These are phyloP conservation scores for Carex kokanica DNA, from an alignment of 176 grass and related monocot species.

Conservation along the genomic window DNA sequence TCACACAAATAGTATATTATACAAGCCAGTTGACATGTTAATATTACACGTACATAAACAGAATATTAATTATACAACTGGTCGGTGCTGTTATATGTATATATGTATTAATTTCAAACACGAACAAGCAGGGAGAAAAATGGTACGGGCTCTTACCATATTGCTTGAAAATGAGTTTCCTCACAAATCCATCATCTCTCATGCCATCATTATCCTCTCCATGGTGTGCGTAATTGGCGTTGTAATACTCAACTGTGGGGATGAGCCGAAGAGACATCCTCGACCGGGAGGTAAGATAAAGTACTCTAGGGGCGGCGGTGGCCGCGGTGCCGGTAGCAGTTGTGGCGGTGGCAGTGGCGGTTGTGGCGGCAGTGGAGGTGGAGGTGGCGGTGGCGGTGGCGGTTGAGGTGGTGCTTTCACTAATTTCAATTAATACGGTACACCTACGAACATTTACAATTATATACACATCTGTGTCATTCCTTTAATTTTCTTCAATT, in stretches of 20 bases:
- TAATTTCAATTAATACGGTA: too few species aligned
- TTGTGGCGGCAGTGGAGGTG: neutral
- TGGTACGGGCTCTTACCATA: neutral
- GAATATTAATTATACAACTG: neutral
- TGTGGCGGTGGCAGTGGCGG: neutral
- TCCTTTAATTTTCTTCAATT: neutral
- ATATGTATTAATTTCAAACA: neutral
- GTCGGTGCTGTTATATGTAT: too few species aligned
- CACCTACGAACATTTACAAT: too few species aligned
- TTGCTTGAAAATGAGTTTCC: neutral
- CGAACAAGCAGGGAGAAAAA: neutral
- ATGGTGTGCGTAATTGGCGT: neutral
- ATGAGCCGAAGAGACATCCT: neutral
- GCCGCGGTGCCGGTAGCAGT: neutral
- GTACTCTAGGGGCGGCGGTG: neutral
- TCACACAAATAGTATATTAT: neutral
- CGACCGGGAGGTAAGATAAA: neutral
- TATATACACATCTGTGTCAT: neutral
- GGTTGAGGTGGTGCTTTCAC: neutral
- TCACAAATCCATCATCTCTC: neutral
- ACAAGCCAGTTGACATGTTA: neutral
- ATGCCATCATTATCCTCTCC: neutral
- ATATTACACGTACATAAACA: too few species aligned
- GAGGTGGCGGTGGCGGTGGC: too few species aligned
- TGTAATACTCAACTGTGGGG: conserved; percentile 21